These are phyloP conservation scores for Serendipita sp. DNA, from an alignment of 768 basidiomycete species.

Conservation along the genomic window DNA sequence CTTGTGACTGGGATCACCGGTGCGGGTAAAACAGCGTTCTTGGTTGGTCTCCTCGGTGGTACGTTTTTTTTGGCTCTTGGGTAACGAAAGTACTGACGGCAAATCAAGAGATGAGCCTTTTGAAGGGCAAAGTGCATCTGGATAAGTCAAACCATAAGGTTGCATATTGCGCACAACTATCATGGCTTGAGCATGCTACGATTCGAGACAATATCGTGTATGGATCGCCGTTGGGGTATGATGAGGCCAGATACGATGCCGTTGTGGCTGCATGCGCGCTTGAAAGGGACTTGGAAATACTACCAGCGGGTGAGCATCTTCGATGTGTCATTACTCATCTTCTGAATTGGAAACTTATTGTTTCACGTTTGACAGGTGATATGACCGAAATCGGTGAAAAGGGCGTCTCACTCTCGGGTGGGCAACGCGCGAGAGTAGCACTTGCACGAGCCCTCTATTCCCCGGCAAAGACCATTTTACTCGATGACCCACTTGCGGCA, in stretches of 20 bases:
- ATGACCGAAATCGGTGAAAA: constrained; percentile 59
- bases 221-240: constrained; percentile 39
- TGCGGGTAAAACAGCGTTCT: constrained; percentile 50
- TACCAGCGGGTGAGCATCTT: constrained; percentile 49
- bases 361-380: not conserved
- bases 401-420: constrained; percentile 59
- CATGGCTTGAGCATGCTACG: constrained; percentile 66
- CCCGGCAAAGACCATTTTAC: constrained; percentile 36
- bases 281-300: constrained; percentile 47
- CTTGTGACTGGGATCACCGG: constrained; percentile 51
- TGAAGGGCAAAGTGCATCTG: constrained; percentile 35
- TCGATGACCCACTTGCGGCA: constrained; percentile 67
- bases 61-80: constrained; percentile 11
- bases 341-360: not conserved
- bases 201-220: constrained; percentile 73
- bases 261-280: constrained; percentile 67
- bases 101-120: constrained; percentile 39
- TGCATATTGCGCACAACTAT: constrained; percentile 46
- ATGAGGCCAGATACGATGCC: constrained; percentile 43
- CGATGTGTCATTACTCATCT: not conserved
- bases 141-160: constrained; percentile 42
- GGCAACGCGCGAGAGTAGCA: constrained; percentile 56
- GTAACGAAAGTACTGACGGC: constrained; percentile 3
- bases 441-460: constrained; percentile 73
- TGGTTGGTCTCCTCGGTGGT: constrained; percentile 55